Evolutionary conservation across 768 basidiomycete species (phyloP), one percentile per base, ranked within the genome.

Genomic region (Tephrocybe rancida): DNA sequence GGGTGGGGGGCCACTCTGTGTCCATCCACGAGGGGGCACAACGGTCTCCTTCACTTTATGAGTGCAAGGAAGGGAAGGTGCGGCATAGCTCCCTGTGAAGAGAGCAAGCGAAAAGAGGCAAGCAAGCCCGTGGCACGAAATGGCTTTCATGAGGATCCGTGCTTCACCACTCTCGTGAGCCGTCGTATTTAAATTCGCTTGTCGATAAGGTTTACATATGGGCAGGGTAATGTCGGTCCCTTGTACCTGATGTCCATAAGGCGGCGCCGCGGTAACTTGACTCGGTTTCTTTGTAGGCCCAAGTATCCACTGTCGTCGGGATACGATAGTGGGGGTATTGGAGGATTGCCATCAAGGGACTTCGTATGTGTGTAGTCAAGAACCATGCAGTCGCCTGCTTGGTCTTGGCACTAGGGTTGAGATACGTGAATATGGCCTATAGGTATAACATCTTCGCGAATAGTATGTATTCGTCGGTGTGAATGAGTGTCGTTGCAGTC

Each of bases 1-100:
- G 4, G 76, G 71, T n/a, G 83, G 74, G 27, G 68, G 64, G 29
- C 71, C 68, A 2, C 72, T 61, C 48, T 66, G 64, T 32, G 66
- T 50, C 84, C 84, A 86, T 5, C 78, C 77, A 29, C 37, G 67
- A 50, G 80, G 80, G n/a, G 70, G 62, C 16, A 61, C 3, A 11
- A 52, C 34, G 52, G 35, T 49, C 44, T 58, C 56, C 48, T 58
- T 58, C 42, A 58, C 42, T 19, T 41, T 54, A 13, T 30, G 41
- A 21, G 51, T 27, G 35, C 35, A 34, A 6, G 30, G 35, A 37
- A 18, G 38, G 7, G 37, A 39, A 47, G 55, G 50, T 3, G 37
- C 45, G 10, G 56, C 56, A 26, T 24, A 39, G 34, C 26, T 48
- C n/a, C 34, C 45, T 13, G 18, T 47, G 30, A 27, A 52, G n/a